These are phyloP conservation scores for Penicillium odoratum DNA, from an alignment of 495 filamentous ascomycete genomes.

Conservation along the genomic window DNA sequence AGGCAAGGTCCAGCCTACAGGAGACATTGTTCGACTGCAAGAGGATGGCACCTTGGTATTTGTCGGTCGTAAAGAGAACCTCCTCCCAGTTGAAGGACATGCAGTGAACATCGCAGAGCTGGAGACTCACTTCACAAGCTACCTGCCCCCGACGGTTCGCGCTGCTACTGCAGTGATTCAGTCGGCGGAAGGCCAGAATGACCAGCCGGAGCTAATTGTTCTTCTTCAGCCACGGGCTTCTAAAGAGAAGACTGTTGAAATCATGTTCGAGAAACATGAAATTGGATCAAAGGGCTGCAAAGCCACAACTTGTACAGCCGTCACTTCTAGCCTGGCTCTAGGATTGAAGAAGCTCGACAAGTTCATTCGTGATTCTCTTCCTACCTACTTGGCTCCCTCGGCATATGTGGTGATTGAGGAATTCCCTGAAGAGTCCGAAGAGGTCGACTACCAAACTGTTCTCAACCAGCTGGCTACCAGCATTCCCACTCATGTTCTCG, in stretches of 20 bases:
- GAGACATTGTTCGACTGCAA: conserved; percentile 33
- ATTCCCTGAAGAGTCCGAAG: conserved; percentile 22
- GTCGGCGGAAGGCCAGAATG: conserved; percentile 9
- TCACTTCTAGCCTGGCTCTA: conserved; percentile 21
- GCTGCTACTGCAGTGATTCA: conserved; percentile 28
- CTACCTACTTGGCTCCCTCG: conserved; percentile 44
- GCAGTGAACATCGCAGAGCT: conserved; percentile 37
- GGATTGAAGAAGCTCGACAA: conserved; percentile 38
- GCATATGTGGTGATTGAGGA: conserved; percentile 35
- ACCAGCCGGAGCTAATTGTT: conserved; percentile 23
- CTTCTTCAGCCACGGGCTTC: conserved; percentile 29
- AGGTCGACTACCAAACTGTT: conserved; percentile 22
- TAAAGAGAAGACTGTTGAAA: conserved; percentile 22
- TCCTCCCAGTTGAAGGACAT: conserved; percentile 34
- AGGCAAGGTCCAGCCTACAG: conserved; percentile 30
- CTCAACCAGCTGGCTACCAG: conserved; percentile 29
- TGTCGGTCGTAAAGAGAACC: conserved; percentile 33
- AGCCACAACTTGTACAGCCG: conserved; percentile 2
- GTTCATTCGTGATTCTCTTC: conserved; percentile 35
- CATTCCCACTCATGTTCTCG: conserved; percentile 22
- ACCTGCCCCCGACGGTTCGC: conserved; percentile 29
- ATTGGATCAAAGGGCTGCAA: conserved; percentile 12
- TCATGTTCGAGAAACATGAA: conserved; percentile 23
- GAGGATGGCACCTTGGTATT: conserved; percentile 33
- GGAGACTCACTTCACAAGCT: conserved; percentile 26